Evolutionary conservation across 345 rosid genomes (phyloP), one percentile per base, ranked within the genome.

Genomic region (Rhizophora mangle): DNA sequence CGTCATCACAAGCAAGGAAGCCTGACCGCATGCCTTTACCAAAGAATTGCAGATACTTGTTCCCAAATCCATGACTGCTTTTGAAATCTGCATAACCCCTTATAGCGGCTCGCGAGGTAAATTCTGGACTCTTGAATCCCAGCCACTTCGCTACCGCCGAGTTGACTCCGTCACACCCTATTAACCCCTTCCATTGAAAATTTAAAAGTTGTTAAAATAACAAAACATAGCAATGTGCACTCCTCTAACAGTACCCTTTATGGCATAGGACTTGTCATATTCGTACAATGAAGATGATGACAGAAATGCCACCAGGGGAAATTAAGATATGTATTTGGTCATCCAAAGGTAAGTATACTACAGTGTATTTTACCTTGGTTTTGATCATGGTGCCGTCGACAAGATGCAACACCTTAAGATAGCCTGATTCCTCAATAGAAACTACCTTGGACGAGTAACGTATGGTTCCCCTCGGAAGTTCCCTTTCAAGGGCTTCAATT

Each of bases 81-180:
- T 79, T 57, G 49, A 72, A 84, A 60, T 82, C 68, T 52, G 78
- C 77, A 70, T 6, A 78, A 46, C 86, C 93, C 64, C 90, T 78
- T 16, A 89, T 76, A 13, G 80, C 80, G 27, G 75, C 63, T 68
- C 89, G 62, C 24, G 85, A 65, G 1, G 78, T 34, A 55, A 51
- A 83, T 31, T 71, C 72, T 1, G 85, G 85, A 6, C 54, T 72
- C 72, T 82, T 82, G 76, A 88, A 84, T 16, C 91, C 95, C 18
- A 89, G 69, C 88, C 86, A 89, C 71, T 80, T 89, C 10, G 87
- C 83, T 73, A 84, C 87, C 53, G 81, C 80, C 2, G 97, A 89
- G 68, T 87, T 81, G 63, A 86, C 87, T 36, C 95, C 95, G 60
- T 87, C 95, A 60, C 93, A 84, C 67, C 96, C 95, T 53, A 91